Evolutionary conservation across 2,329 filamentous ascomycete genomes (phyloP), one percentile per base, ranked within the genome.

Genomic region (Ophiosphaerella herpotricha): DNA sequence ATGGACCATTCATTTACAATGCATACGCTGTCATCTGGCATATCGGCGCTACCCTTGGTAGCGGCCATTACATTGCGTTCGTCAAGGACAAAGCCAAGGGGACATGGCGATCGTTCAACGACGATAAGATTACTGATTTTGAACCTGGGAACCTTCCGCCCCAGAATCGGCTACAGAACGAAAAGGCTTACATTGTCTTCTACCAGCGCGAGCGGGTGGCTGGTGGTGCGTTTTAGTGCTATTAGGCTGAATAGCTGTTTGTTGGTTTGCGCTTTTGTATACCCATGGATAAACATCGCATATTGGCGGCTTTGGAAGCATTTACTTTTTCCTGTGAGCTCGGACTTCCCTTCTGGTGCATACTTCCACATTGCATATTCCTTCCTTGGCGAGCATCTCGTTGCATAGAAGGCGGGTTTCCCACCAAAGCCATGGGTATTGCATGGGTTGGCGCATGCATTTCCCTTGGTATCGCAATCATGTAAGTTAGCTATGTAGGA

Each of bases 21-120:
- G 87, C 89, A 44, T 97, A 96, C 68, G 93, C 87, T 2, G 88
- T 97, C 6, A 84, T 95, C 46, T 81, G 89, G 54, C 92, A 97
- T 70, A 74, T 83, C 4, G 92, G 92, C 18, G 76, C 76, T 1
- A 85, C 80, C 1, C 78, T 89, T 44, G 82, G 84, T 33, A 84
- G 83, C 43, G 92, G 92, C 0, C 92, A 97, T 73, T 97, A 97
- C 71, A 86, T 87, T 45, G 82, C 86, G 3, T 85, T 88, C 24
- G 75, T 76, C 38, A 77, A 74, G 47, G 78, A 80, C 52, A 70
- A 68, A 36, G 71, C 78, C 29, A 76, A 82, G 24, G 78, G 79
- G 23, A 80, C 78, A 52, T 87, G 85, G 85, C 75, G 83, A 26
- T 78, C 78, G 39, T 87, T 84, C 58, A 85, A 87, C 57, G 85